phyloP scores from a whole-genome alignment of 495 filamentous ascomycete species.

The Penicillium parvum region DNA sequence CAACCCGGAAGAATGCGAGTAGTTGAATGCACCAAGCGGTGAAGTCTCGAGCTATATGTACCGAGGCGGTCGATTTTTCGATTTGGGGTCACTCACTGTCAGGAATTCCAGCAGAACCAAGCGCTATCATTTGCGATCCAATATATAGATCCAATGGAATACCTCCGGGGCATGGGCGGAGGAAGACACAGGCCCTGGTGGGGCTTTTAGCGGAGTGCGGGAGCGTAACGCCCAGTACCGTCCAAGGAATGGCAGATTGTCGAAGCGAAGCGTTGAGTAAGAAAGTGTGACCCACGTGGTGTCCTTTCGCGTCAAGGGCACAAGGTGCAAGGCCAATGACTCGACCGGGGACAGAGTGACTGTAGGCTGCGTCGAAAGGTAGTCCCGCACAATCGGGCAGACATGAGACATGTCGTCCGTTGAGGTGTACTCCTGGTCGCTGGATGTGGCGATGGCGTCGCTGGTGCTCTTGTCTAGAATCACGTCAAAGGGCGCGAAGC shows the following conservation, averaged over 20 bases:
- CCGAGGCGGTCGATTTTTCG: too few relatives aligned
- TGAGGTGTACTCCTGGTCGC: constrained; percentile 10
- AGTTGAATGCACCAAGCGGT: too few relatives aligned
- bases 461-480: constrained; percentile 44
- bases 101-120: neutral
- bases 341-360: constrained; percentile 32
- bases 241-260: constrained; percentile 19
- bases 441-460: constrained; percentile 38
- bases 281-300: constrained; percentile 36
- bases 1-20: too few relatives aligned
- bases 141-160: constrained; percentile 41
- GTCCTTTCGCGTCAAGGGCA: constrained; percentile 27
- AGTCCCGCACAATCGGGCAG: constrained; percentile 23
- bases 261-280: constrained; percentile 37
- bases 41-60: too few relatives aligned
- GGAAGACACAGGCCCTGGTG: constrained; percentile 29
- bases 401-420: constrained; percentile 7
- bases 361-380: constrained; percentile 5
- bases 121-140: constrained; percentile 30
- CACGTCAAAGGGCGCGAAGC: constrained; percentile 34
- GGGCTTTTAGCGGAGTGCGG: constrained; percentile 36
- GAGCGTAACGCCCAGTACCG: constrained; percentile 32
- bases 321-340: constrained; percentile 34
- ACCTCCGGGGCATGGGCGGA: constrained; percentile 32
- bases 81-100: neutral